These are phyloP conservation scores for Microsporum canis DNA, from an alignment of 2,329 filamentous ascomycete species.

Conservation along the genomic window DNA sequence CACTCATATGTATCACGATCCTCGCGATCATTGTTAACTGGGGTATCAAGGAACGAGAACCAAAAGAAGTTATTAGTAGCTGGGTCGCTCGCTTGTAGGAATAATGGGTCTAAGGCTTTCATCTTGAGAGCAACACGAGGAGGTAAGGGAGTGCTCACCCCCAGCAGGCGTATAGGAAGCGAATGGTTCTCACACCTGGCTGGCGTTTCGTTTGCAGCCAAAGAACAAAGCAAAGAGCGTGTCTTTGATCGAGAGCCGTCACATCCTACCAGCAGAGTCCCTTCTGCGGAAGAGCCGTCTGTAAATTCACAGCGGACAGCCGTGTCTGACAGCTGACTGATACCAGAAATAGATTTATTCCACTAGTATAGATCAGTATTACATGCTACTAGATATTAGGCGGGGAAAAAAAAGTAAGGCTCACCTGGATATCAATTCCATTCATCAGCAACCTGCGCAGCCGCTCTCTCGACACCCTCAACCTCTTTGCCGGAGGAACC, in stretches of 20 bases:
- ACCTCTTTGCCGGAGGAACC: constrained; percentile 36
- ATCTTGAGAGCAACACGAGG: constrained; percentile 35
- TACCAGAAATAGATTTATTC: constrained; percentile 26
- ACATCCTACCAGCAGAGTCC: constrained; percentile 40
- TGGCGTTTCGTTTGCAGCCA: neutral
- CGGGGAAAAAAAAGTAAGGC: neutral
- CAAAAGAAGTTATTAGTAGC: constrained; percentile 43
- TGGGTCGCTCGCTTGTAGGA: constrained; percentile 45
- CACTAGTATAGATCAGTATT: constrained; percentile 23
- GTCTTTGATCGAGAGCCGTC: constrained; percentile 41
- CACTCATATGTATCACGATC: constrained; percentile 32
- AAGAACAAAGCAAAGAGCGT: constrained; percentile 25
- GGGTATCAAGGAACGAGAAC: constrained; percentile 30
- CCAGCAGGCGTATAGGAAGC: constrained; percentile 42
- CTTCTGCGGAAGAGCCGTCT: constrained; percentile 34
- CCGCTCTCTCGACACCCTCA: constrained; percentile 40
- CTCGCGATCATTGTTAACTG: constrained; percentile 25
- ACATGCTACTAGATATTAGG: neutral
- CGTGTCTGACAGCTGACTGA: constrained; percentile 18
- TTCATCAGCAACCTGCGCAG: constrained; percentile 38
- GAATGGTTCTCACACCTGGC: constrained; percentile 22
- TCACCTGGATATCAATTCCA: constrained; percentile 39
- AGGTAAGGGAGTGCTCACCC: constrained; percentile 35
- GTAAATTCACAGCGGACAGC: constrained; percentile 37
- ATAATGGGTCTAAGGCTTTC: constrained; percentile 41